These are phyloP conservation scores for Populus alba DNA, from an alignment of 345 rosid genomes.

Conservation along the genomic window DNA sequence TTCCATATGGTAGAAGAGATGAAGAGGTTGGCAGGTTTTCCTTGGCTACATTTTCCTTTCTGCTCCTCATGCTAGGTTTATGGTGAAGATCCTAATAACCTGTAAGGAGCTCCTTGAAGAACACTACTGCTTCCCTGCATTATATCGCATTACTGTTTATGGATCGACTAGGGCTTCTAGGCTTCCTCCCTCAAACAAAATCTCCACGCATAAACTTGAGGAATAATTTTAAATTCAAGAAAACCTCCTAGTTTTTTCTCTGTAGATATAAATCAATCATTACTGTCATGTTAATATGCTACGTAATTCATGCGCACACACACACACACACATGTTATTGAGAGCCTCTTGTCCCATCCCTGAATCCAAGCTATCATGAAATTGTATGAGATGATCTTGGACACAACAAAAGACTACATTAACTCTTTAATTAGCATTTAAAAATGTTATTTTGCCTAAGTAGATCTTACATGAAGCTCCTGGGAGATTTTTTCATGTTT, in stretches of 20 bases:
- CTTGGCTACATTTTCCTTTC: constrained; percentile 48
- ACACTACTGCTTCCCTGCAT: neutral
- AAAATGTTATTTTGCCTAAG: neutral
- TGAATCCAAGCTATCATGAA: neutral
- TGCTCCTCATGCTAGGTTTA: constrained; percentile 36
- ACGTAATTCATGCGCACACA: neutral
- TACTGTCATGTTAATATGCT: neutral
- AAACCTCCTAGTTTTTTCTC: neutral
- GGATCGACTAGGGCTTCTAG: no score
- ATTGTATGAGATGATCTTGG: neutral
- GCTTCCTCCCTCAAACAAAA: no score
- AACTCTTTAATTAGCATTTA: neutral
- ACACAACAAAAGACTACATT: neutral
- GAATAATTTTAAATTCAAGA: no score
- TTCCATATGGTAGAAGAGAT: neutral
- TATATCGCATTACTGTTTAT: neutral
- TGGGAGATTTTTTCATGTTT: neutral
- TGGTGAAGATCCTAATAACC: constrained; percentile 11
- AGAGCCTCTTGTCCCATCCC: neutral
- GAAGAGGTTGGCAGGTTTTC: constrained; percentile 38
- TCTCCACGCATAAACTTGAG: neutral
- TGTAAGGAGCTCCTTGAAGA: neutral
- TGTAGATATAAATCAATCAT: neutral
- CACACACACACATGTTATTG: neutral
- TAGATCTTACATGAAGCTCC: neutral